phyloP scores from a whole-genome alignment of 2,329 filamentous ascomycete genomes.

The Clarireedia monteithiana region DNA sequence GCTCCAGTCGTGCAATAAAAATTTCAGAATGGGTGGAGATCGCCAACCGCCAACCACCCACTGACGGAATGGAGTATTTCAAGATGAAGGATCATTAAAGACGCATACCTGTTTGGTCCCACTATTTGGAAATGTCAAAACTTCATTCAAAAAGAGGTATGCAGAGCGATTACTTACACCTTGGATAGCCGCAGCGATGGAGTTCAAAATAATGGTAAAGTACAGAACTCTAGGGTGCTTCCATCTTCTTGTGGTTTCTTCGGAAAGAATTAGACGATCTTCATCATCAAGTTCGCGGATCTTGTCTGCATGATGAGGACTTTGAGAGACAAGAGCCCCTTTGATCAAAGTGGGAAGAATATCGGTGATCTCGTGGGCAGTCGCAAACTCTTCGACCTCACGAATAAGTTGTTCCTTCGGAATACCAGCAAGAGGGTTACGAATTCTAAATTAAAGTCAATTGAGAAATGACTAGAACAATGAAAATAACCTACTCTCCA shows the following conservation, averaged over 20 bases:
- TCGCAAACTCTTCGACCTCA: constrained; percentile 53
- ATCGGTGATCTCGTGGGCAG: constrained; percentile 49
- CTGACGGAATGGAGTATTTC: neutral
- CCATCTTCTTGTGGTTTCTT: constrained; percentile 64
- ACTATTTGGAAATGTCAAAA: constrained; percentile 1
- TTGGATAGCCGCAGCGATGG: constrained; percentile 62
- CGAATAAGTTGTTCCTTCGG: constrained; percentile 41
- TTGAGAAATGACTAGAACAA: neutral
- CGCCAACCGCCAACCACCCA: neutral
- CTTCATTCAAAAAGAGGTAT: neutral
- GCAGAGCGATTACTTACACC: constrained; percentile 29
- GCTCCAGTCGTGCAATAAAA: neutral
- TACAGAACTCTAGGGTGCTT: constrained; percentile 54
- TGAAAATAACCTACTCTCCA: neutral
- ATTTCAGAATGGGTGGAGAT: neutral
- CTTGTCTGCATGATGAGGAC: constrained; percentile 58
- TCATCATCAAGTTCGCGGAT: constrained; percentile 47
- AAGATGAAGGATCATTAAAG: neutral
- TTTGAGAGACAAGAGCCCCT: constrained; percentile 68
- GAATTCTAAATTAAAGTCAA: constrained; percentile 33
- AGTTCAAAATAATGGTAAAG: constrained; percentile 60
- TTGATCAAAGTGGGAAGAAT: constrained; percentile 52
- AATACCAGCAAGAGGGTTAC: constrained; percentile 49
- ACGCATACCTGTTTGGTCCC: constrained; percentile 10
- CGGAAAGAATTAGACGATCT: constrained; percentile 53